These are phyloP conservation scores for Carex cristatella DNA, from an alignment of 176 grass and related monocot species.

Conservation along the genomic window DNA sequence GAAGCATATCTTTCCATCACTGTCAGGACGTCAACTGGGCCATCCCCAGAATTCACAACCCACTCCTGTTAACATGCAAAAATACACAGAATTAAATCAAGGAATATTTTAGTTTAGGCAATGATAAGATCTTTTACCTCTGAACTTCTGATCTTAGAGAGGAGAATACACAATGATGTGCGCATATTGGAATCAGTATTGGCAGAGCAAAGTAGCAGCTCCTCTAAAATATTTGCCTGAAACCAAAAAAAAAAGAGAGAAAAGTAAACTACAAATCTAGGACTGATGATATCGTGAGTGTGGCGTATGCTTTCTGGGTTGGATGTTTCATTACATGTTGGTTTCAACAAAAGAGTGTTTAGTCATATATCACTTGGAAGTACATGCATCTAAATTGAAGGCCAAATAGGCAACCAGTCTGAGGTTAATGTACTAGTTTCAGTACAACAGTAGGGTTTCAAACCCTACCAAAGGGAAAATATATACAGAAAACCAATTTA, in stretches of 20 bases:
- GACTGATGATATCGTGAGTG: neutral
- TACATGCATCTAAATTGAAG: neutral
- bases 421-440: neutral
- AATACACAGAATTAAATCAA: constrained; percentile 4
- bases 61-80: constrained; percentile 52
- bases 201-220: constrained; percentile 53
- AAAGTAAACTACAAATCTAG: neutral
- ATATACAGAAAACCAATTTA: neutral
- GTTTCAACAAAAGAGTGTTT: neutral
- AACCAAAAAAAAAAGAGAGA: neutral
- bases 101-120: neutral
- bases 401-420: neutral
- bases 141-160: constrained; percentile 63
- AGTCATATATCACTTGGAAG: neutral
- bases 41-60: constrained; percentile 56
- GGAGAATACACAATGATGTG: constrained; percentile 48
- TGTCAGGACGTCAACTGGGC: constrained; percentile 56
- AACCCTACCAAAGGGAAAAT: neutral
- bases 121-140: constrained; percentile 54
- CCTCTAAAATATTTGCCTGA: constrained; percentile 86
- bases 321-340: neutral
- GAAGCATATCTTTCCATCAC: constrained; percentile 59
- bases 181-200: constrained; percentile 38
- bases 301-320: no score
- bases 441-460: neutral